Conservation (phyloP, 2,329 filamentous ascomycete genomes). For the Sporothrix phasma region DNA sequence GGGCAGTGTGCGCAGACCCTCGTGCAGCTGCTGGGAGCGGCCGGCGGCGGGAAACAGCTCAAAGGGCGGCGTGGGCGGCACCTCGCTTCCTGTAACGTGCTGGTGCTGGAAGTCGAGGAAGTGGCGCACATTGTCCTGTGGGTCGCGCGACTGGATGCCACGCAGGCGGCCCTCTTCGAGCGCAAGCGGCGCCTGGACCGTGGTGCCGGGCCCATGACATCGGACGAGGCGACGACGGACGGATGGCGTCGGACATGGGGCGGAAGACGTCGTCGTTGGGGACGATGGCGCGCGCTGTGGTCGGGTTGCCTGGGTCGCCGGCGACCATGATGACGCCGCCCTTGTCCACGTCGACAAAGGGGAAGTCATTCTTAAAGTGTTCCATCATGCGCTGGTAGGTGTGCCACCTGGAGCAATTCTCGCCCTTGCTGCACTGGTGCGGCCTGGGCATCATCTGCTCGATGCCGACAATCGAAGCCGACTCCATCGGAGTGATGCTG, state of each 20-base stretch:
- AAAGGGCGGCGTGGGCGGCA: conserved; percentile 61
- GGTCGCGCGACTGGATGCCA: conserved; percentile 61
- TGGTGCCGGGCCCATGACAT: conserved; percentile 65
- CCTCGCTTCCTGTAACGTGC: conserved; percentile 35
- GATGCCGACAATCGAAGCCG: conserved; percentile 83
- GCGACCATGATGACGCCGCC: conserved; percentile 65
- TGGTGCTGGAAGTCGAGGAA: conserved; percentile 80
- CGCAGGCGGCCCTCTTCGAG: conserved; percentile 67
- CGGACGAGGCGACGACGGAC: conserved; percentile 83
- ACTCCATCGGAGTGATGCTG: conserved; percentile 67
- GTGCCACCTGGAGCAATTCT: conserved; percentile 72
- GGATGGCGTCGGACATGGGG: conserved; percentile 64
- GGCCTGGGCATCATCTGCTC: conserved; percentile 79
- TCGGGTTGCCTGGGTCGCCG: conserved; percentile 68
- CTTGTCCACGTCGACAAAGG: conserved; percentile 47
- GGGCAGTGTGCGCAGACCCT: conserved; percentile 49
- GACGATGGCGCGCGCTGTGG: conserved; percentile 48
- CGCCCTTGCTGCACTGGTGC: conserved; percentile 77
- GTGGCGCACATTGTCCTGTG: conserved; percentile 86
- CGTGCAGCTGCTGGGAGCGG: conserved; percentile 33
- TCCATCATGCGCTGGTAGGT: conserved; percentile 71
- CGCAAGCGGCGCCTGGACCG: conserved; percentile 46
- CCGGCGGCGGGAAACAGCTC: conserved; percentile 50
- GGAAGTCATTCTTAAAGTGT: conserved; percentile 65
- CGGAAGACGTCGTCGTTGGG: conserved; percentile 42